Evolutionary conservation across 2,329 filamentous ascomycete genomes (phyloP).

Genomic region (Elsinoe ampelina): DNA sequence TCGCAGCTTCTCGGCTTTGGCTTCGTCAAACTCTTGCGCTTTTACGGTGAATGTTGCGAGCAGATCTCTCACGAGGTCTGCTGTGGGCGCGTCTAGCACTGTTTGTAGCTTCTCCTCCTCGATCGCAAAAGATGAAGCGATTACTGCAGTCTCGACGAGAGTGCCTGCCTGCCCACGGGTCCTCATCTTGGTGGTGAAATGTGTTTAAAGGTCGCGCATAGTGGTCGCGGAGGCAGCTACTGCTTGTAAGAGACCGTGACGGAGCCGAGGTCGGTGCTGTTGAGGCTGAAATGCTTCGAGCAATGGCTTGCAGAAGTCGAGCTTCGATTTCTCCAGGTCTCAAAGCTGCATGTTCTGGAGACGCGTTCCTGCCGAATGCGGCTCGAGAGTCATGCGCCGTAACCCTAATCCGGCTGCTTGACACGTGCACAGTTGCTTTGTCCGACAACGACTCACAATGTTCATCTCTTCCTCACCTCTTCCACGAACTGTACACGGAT

Average conservation of each 20-base stretch:
- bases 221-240: neutral
- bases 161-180: conserved; percentile 36
- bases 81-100: conserved; percentile 59
- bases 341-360: neutral
- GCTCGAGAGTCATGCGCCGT: neutral
- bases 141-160: conserved; percentile 59
- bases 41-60: conserved; percentile 67
- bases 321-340: neutral
- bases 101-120: conserved; percentile 54
- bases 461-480: neutral
- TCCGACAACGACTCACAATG: neutral
- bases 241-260: too few species aligned
- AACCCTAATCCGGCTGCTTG: neutral
- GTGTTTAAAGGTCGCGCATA: neutral
- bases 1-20: conserved; percentile 80
- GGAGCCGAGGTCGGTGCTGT: neutral
- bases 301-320: neutral
- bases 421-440: neutral
- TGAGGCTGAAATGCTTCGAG: neutral
- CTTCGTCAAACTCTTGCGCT: conserved; percentile 69
- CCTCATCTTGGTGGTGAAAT: conserved; percentile 38
- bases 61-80: conserved; percentile 66
- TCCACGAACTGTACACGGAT: neutral
- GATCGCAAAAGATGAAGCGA: conserved; percentile 62
- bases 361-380: neutral